Evolutionary conservation across 345 rosid genomes (phyloP).

Genomic region (Salix viminalis): DNA sequence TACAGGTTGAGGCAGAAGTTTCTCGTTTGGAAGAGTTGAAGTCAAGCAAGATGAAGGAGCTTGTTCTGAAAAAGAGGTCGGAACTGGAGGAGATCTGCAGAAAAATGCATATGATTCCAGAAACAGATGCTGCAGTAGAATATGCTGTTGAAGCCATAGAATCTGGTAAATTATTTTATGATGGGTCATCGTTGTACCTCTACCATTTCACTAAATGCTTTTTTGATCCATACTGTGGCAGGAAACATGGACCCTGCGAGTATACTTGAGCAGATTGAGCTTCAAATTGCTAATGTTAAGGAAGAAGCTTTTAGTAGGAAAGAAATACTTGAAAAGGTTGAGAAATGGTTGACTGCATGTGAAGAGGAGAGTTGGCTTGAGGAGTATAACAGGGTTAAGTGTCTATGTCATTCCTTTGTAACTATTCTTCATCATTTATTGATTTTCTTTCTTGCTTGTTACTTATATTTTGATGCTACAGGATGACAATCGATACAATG

Average conservation of each 20-base stretch:
- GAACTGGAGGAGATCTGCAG: conserved; percentile 90
- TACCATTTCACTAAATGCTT: background rate
- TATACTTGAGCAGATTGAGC: conserved; percentile 76
- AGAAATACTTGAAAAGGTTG: conserved; percentile 89
- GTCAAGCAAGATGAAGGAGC: conserved; percentile 95
- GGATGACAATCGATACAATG: conserved; percentile 96
- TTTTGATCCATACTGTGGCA: conserved; percentile 13
- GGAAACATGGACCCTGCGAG: conserved; percentile 63
- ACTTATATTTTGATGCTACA: conserved; percentile 24
- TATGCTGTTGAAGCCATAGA: conserved; percentile 67
- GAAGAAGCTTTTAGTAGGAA: conserved; percentile 91
- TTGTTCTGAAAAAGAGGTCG: conserved; percentile 81
- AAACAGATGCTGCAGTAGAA: conserved; percentile 58
- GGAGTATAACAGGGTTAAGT: conserved; percentile 84
- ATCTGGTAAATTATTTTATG: conserved; percentile 47
- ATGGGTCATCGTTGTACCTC: background rate
- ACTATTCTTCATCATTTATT: background rate
- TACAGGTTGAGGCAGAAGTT: conserved; percentile 90
- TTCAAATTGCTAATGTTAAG: conserved; percentile 70
- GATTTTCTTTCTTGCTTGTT: conserved; percentile 14
- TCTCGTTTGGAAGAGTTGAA: conserved; percentile 77
- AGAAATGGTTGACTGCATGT: conserved; percentile 91
- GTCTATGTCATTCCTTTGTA: conserved; percentile 5
- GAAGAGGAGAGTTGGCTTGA: conserved; percentile 99
- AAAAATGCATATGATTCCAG: conserved; percentile 77